A percentile compares a stretch with the other conserved stretches of the same genome.
These are phyloP conservation scores for Linnemannia zychae DNA, from an alignment of 192 early-diverging fungal species.

Conservation along the genomic window DNA sequence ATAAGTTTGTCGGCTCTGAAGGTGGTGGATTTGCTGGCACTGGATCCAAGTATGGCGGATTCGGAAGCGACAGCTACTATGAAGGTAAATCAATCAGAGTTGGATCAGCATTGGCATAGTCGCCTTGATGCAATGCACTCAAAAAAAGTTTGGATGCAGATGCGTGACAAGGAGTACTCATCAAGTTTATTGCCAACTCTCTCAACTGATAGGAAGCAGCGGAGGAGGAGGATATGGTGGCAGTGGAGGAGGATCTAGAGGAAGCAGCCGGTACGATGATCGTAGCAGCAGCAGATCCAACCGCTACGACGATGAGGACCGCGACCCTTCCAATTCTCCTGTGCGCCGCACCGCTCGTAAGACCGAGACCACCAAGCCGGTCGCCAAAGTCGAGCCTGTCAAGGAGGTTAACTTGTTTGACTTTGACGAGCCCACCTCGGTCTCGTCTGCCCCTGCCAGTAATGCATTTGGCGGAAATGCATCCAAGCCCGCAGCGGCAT, in stretches of 20 bases:
- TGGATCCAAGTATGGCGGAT: slow-evolving; percentile 70
- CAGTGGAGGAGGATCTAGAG: slow-evolving; percentile 36
- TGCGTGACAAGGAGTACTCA: neutral
- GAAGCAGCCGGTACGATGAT: slow-evolving; percentile 41
- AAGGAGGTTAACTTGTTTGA: slow-evolving; percentile 77
- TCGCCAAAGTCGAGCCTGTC: slow-evolving; percentile 43
- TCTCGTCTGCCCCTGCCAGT: slow-evolving; percentile 24
- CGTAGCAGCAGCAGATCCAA: slow-evolving; percentile 50
- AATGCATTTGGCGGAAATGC: slow-evolving; percentile 45
- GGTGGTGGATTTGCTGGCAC: slow-evolving; percentile 51
- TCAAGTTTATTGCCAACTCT: neutral
- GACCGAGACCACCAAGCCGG: slow-evolving; percentile 38
- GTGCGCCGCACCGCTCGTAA: slow-evolving; percentile 44
- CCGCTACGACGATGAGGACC: slow-evolving; percentile 56
- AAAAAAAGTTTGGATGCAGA: neutral
- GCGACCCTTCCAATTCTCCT: slow-evolving; percentile 29
- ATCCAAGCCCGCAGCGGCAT: slow-evolving; percentile 14
- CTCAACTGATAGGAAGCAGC: neutral
- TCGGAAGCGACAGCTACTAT: slow-evolving; percentile 71
- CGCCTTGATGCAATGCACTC: neutral
- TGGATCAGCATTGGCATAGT: neutral
- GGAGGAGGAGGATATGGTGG: slow-evolving; percentile 45
- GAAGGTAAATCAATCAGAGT: slow-evolving; percentile 16
- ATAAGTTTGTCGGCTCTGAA: slow-evolving; percentile 87
- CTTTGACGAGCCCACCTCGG: slow-evolving; percentile 67